Evolutionary conservation across 345 rosid genomes (phyloP).

Genomic region (Syzygium oleosum): DNA sequence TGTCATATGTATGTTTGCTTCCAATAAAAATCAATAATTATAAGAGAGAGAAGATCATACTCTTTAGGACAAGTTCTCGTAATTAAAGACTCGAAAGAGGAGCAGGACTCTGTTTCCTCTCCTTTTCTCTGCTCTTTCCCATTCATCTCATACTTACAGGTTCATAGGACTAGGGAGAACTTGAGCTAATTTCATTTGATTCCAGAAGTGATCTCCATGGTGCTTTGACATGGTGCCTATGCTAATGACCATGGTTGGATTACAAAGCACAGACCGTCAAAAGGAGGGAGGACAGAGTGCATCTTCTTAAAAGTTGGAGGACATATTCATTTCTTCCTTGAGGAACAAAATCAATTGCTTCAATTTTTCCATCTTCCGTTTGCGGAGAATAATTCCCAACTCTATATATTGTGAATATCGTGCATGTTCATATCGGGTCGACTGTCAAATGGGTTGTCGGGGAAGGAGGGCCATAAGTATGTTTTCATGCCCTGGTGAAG

Average conservation of each 20-base stretch:
- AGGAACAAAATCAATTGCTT: not conserved
- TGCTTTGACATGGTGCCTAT: not conserved
- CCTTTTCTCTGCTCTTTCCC: not conserved
- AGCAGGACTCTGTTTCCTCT: not conserved
- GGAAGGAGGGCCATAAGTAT: not conserved
- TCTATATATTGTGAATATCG: not conserved
- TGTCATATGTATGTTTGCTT: not conserved
- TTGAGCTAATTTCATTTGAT: not conserved
- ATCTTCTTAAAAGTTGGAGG: not conserved
- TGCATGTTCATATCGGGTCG: not conserved
- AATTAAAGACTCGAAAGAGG: not conserved
- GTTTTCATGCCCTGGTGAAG: not conserved
- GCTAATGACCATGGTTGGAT: not conserved
- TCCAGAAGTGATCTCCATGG: not conserved
- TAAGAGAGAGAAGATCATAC: not conserved
- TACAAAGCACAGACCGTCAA: not conserved
- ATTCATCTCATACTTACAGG: not conserved
- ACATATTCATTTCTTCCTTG: not conserved
- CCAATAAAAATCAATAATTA: not conserved
- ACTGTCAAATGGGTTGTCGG: not conserved
- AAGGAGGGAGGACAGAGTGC: not conserved
- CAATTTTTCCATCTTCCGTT: not conserved
- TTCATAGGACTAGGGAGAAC: not conserved
- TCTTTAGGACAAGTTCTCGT: not conserved
- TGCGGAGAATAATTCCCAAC: not conserved